Conservation (phyloP, 1,139 yeast species). For the Tardiomyces blankii region DNA sequence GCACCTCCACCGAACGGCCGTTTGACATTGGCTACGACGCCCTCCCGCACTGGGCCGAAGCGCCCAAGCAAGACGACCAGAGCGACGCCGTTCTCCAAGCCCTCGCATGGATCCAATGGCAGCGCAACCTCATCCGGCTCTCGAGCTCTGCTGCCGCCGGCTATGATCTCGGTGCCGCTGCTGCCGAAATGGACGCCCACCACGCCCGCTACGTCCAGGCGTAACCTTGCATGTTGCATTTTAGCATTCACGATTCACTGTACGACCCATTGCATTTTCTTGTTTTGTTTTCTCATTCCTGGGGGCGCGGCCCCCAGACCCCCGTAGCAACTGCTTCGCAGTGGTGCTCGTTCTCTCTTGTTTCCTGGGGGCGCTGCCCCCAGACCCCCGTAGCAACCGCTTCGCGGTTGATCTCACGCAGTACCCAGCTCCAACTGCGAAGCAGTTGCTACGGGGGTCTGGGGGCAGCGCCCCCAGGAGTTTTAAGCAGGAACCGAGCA, state of each 20-base stretch:
- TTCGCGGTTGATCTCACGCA: too few species aligned
- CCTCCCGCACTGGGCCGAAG: not conserved
- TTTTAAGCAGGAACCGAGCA: too few species aligned
- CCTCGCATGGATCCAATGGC: constrained; percentile 41
- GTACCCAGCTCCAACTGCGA: too few species aligned
- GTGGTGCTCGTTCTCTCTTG: too few species aligned
- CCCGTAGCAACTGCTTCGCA: too few species aligned
- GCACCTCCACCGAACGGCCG: constrained; percentile 5
- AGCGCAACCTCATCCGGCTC: constrained; percentile 9
- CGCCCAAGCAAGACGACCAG: constrained; percentile 47
- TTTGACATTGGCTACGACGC: constrained; percentile 1
- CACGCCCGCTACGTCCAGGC: not conserved
- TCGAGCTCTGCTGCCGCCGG: not conserved
- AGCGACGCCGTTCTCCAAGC: constrained; percentile 52
- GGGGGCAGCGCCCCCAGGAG: too few species aligned
- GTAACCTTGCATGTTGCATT: not conserved
- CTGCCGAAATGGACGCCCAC: not conserved
- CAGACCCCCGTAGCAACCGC: too few species aligned
- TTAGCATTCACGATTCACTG: constrained; percentile 1
- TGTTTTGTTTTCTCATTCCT: too few species aligned
- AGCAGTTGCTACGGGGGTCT: too few species aligned
- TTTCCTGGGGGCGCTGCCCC: too few species aligned
- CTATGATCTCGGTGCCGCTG: not conserved
- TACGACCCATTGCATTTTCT: not conserved
- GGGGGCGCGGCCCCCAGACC: too few species aligned